Conservation (phyloP, 2,329 filamentous ascomycete species). For the Penicillium paneum region DNA sequence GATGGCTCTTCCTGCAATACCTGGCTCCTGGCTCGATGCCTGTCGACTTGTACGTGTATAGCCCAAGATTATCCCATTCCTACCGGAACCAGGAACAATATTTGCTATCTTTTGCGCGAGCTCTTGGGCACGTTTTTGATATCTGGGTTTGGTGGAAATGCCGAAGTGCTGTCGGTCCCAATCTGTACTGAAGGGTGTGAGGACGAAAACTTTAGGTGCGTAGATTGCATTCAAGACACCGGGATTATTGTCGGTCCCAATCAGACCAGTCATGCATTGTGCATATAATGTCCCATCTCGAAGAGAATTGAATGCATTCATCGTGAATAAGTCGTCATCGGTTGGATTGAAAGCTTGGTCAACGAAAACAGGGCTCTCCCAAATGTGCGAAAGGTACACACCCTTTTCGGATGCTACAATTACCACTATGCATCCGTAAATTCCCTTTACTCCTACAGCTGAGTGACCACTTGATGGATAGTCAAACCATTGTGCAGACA, state of each 20-base stretch:
- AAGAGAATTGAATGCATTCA: background rate
- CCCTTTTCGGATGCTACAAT: conserved; percentile 2
- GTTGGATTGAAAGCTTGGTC: background rate
- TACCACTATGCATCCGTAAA: background rate
- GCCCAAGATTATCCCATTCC: background rate
- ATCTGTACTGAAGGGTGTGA: background rate
- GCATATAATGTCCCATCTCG: background rate
- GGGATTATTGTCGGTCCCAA: background rate
- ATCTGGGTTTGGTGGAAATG: background rate
- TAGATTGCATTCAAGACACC: conserved; percentile 1
- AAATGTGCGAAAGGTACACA: conserved; percentile 1
- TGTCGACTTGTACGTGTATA: background rate
- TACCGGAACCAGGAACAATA: background rate
- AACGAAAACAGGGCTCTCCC: background rate
- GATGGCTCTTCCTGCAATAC: conserved; percentile 2
- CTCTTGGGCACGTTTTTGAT: background rate
- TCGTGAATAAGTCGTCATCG: background rate
- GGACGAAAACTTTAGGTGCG: conserved; percentile 1
- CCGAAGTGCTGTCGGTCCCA: background rate
- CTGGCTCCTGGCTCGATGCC: conserved; percentile 1
- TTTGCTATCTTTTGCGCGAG: background rate
- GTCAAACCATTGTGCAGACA: conserved; percentile 2
- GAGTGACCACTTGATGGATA: background rate
- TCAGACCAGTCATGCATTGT: background rate
- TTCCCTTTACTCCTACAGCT: background rate